Evolutionary conservation across 2,329 filamentous ascomycete species (phyloP), one percentile per base, ranked within the genome.

Genomic region (Ophiostoma sp.): DNA sequence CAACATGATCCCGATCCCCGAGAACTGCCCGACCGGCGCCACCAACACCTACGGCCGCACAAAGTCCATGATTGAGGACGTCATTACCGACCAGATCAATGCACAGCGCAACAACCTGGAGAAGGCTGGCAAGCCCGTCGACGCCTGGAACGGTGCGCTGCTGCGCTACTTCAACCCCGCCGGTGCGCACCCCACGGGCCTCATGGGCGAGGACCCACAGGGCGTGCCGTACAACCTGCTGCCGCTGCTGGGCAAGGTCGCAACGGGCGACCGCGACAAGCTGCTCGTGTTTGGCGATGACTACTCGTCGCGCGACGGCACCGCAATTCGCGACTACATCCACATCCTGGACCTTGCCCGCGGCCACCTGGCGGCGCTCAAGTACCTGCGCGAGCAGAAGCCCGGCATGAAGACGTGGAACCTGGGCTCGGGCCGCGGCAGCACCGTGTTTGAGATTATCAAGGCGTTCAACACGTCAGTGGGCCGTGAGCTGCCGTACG

Each of bases 41-140:
- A 99, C 95, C 73, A 99, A 98, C 84, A 93, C 94, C 40, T 99
- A 99, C 80, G 96, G 95, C 72, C 92, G 92, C 80, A 99, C 95
- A 72, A 99, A 99, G 84, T 89, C 91, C 75, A 91, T 89, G 73
- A 93, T 97, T 72, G 95, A 99, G 83, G 85, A 84, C 73, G 89
- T 97, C 79, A 97, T 99, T 78, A 93, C 89, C 73, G 95, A 99
- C 79, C 88, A 92, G 75, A 86, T 98, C 79, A 89, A 91, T 69
- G 91, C 94, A 18, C 89, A 97, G 82, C 89, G 94, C 74, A 90
- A 86, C 79, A 93, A 92, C 75, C 84, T 88, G 68, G 85, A 88
- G 80, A 97, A 96, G 83, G 88, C 85, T 16, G 91, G 90, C 72
- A 89, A 94, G 80, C 84, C 87, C 42, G 87, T 82, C 68, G 87